Base-by-base conservation (phyloP, 176 grass and related monocot genomes). In the Carex littledalei region DNA sequence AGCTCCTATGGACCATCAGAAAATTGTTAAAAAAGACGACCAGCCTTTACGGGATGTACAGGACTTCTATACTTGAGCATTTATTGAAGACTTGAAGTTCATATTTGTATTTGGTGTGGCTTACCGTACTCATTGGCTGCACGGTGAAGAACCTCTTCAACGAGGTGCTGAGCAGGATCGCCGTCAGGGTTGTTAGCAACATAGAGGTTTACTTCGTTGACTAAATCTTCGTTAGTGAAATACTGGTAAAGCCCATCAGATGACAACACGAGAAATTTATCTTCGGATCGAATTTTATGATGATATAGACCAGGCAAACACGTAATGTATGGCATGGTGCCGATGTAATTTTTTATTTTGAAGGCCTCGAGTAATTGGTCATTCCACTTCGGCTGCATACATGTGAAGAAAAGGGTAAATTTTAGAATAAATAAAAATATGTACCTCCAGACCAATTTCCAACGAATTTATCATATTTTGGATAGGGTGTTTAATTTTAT, bases 181-280 rank as follows among this genome's bases (percentile, higher is more conserved):
- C 93, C 87, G 1, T 92, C 84, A 39, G 96, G 96, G 13, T 87
- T 86, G 16, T 8, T 59, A 13, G 84, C 52, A 10, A 84, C 88
- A 91, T 87, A 92, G 54, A 73, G 80, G 65, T 90, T 78, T 5
- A 92, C 88, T 88, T 89, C 75, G 20, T 92, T 84, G 10, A 94
- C 88, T 64, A 94, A 89, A 69, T 99, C 93, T 26, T 95, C 81
- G 34, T 92, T 94, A 67, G 93, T 94, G 88, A 99, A 95, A 78
- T 91, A 98, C 58, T 98, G 89, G 78, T 94, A 98, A 76, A 98
- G 90, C n/a, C 96, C 96, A 21, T 98, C 96, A 0, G 91, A 98
- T 5, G 96, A 95, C 29, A 98, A 80, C 20, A 98, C 87, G 15
- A 98, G 88, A 72, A 95, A 98, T 62, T 87, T 90, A 69, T 98